These are phyloP conservation scores for Penicillium sp. DNA, from an alignment of 2,329 filamentous ascomycete genomes.

Conservation along the genomic window DNA sequence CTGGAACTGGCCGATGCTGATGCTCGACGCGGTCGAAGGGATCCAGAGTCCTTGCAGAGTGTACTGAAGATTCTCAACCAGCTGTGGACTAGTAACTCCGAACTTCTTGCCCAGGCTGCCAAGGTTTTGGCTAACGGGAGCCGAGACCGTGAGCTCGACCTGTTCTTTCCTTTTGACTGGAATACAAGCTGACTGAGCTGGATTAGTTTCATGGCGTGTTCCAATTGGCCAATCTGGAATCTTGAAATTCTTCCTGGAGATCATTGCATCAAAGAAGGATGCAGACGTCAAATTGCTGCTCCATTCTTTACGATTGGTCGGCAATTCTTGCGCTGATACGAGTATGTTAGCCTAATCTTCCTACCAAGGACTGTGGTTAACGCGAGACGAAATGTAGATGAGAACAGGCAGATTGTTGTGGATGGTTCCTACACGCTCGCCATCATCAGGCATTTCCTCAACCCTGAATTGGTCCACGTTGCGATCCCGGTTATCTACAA, in stretches of 20 bases:
- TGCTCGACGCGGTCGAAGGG: slow-evolving; percentile 21
- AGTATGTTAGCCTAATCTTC: slow-evolving; percentile 24
- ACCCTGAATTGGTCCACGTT: slow-evolving; percentile 40
- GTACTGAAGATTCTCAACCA: slow-evolving; percentile 34
- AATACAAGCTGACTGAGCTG: not conserved
- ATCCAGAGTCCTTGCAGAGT: slow-evolving; percentile 27
- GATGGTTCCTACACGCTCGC: slow-evolving; percentile 41
- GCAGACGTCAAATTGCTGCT: slow-evolving; percentile 36
- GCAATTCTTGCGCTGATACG: slow-evolving; percentile 50
- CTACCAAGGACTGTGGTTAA: too few species aligned
- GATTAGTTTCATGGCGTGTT: slow-evolving; percentile 42
- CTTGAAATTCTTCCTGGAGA: slow-evolving; percentile 44
- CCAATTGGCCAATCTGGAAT: slow-evolving; percentile 44
- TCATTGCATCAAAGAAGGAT: slow-evolving; percentile 36
- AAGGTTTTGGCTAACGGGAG: slow-evolving; percentile 46
- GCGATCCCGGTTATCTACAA: slow-evolving; percentile 49
- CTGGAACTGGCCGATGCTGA: slow-evolving; percentile 32
- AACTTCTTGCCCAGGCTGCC: slow-evolving; percentile 36
- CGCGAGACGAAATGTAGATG: slow-evolving; percentile 31
- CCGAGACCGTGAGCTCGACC: slow-evolving; percentile 42
- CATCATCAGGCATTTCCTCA: slow-evolving; percentile 39
- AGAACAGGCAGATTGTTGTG: slow-evolving; percentile 44
- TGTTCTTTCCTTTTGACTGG: not conserved
- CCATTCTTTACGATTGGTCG: slow-evolving; percentile 45
- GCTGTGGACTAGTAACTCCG: slow-evolving; percentile 41